Evolutionary conservation across 306 rosid species (phyloP).

Genomic region (Pueraria montana): DNA sequence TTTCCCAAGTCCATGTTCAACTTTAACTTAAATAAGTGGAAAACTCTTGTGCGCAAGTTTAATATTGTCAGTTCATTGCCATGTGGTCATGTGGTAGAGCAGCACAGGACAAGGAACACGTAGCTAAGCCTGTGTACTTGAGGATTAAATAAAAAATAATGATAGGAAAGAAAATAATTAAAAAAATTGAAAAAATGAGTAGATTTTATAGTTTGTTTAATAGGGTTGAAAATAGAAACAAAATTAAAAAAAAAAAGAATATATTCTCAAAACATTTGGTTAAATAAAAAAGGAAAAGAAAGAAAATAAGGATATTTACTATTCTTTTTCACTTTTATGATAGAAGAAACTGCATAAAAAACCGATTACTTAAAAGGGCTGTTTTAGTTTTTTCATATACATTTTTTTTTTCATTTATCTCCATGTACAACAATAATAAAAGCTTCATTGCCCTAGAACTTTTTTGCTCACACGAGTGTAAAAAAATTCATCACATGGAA

Average conservation of each 20-base stretch:
- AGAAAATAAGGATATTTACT: neutral
- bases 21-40: conserved; percentile 6
- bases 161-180: neutral
- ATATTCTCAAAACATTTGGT: neutral
- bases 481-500: neutral
- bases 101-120: neutral
- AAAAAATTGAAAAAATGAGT: neutral
- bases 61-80: neutral
- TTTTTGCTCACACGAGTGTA: neutral
- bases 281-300: neutral
- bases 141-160: neutral
- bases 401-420: neutral
- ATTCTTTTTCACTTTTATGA: neutral
- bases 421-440: neutral
- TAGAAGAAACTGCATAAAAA: neutral
- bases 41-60: neutral
- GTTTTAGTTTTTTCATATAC: neutral
- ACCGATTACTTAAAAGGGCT: neutral
- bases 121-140: neutral
- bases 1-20: conserved; percentile 13
- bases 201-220: neutral
- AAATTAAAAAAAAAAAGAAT: neutral
- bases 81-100: conserved; percentile 30
- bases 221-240: neutral
- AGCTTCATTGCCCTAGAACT: neutral